phyloP scores from a whole-genome alignment of 2,329 filamentous ascomycete species.

The Nannizzia gypsea region DNA sequence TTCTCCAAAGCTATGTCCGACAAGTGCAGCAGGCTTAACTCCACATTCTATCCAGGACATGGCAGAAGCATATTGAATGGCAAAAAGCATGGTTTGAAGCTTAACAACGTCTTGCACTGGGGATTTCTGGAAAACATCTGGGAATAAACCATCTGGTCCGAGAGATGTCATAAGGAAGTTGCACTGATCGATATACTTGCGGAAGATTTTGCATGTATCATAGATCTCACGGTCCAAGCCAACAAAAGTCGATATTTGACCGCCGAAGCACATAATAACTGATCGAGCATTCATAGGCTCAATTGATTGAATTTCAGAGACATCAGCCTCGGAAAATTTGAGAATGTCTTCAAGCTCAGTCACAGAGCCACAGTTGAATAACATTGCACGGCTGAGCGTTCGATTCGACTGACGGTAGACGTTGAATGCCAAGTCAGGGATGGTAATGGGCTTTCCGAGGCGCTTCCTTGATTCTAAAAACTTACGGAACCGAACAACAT shows the following conservation, averaged over 20 bases:
- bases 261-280: conserved; percentile 28
- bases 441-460: not conserved
- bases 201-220: conserved; percentile 18
- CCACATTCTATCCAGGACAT: conserved; percentile 30
- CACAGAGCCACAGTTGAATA: conserved; percentile 4
- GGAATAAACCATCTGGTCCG: conserved; percentile 19
- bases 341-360: not conserved
- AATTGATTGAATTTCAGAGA: not conserved
- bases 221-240: conserved; percentile 21
- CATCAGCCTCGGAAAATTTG: not conserved
- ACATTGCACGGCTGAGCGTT: conserved; percentile 10
- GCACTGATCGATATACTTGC: conserved; percentile 27
- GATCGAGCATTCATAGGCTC: conserved; percentile 14
- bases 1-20: conserved; percentile 32
- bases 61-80: conserved; percentile 29
- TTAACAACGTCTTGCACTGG: conserved; percentile 15
- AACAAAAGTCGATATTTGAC: conserved; percentile 24
- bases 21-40: conserved; percentile 21
- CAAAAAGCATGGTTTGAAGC: conserved; percentile 30
- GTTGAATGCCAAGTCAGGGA: conserved; percentile 8
- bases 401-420: conserved; percentile 13
- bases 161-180: conserved; percentile 18
- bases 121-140: conserved; percentile 19
- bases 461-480: not conserved
- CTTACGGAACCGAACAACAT: not conserved